Percentiles rank a stretch among this genome's conserved stretches.
Evolutionary conservation across 768 basidiomycete genomes (phyloP).

Genomic region (Hericium alpestre): DNA sequence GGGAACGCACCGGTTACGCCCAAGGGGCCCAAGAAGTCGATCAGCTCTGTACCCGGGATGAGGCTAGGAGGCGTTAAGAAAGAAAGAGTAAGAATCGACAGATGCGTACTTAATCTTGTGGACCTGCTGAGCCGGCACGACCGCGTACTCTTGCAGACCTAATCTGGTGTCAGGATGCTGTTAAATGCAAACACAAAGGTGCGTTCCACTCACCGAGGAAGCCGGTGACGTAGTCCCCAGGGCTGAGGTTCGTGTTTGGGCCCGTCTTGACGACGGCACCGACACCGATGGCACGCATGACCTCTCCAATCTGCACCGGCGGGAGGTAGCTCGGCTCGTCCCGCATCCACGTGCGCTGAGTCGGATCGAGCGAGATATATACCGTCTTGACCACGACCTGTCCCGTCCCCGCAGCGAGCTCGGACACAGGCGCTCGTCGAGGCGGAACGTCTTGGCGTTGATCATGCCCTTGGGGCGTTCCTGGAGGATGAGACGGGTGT

Average conservation of each 20-base stretch:
- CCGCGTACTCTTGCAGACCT: conserved; percentile 75
- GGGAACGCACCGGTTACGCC: conserved; percentile 51
- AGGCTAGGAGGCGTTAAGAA: conserved; percentile 20
- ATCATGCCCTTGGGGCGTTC: conserved; percentile 63
- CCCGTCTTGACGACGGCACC: conserved; percentile 54
- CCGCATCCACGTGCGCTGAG: conserved; percentile 77
- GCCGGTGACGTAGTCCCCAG: conserved; percentile 64
- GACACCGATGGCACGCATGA: conserved; percentile 62
- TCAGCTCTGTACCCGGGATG: conserved; percentile 44
- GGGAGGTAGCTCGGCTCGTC: conserved; percentile 62
- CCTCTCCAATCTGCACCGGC: conserved; percentile 28
- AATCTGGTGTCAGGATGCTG: neutral
- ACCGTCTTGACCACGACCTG: conserved; percentile 69
- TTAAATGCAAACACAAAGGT: neutral
- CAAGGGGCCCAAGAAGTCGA: conserved; percentile 81
- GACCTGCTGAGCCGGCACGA: conserved; percentile 43
- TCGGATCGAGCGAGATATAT: conserved; percentile 78
- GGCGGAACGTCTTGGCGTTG: conserved; percentile 63
- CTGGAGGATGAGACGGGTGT: conserved; percentile 64
- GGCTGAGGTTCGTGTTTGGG: conserved; percentile 33
- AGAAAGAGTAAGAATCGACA: neutral
- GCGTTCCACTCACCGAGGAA: conserved; percentile 37
- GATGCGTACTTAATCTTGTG: conserved; percentile 44
- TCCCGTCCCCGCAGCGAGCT: conserved; percentile 39
- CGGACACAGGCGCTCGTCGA: conserved; percentile 38